These are phyloP conservation scores for Ophiocordyceps robertsii DNA, from an alignment of 2,329 filamentous ascomycete genomes.

Conservation along the genomic window DNA sequence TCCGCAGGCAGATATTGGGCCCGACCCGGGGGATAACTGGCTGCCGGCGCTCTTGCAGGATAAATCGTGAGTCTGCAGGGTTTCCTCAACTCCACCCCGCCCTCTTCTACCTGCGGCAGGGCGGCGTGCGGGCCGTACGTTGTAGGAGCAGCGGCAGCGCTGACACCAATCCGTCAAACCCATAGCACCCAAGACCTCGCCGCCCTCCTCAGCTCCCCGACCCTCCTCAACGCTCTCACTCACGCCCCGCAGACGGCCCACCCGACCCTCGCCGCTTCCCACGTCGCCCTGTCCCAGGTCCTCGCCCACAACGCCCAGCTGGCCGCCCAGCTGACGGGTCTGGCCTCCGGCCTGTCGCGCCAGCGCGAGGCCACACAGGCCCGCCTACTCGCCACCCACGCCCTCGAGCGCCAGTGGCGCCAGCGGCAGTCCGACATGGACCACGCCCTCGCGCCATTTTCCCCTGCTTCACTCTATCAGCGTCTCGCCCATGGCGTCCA, in stretches of 20 bases:
- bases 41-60: slow-evolving; percentile 64
- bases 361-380: slow-evolving; percentile 63
- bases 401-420: slow-evolving; percentile 84
- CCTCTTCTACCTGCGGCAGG: neutral
- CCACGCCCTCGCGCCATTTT: slow-evolving; percentile 68
- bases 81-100: neutral
- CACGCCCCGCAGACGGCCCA: slow-evolving; percentile 55
- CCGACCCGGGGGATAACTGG: slow-evolving; percentile 60
- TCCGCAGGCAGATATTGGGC: slow-evolving; percentile 17
- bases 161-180: neutral
- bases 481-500: slow-evolving; percentile 60
- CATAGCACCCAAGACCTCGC: slow-evolving; percentile 65
- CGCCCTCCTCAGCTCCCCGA: slow-evolving; percentile 48
- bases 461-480: slow-evolving; percentile 76
- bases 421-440: slow-evolving; percentile 86
- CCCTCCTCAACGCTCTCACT: slow-evolving; percentile 62
- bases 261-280: slow-evolving; percentile 54
- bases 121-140: neutral
- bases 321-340: slow-evolving; percentile 45
- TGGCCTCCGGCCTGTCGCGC: slow-evolving; percentile 42
- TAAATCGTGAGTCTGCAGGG: slow-evolving; percentile 52
- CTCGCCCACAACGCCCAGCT: slow-evolving; percentile 61
- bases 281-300: slow-evolving; percentile 48
- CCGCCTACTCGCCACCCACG: slow-evolving; percentile 69
- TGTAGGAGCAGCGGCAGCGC: neutral